These are phyloP conservation scores for Pseudocercospora macadamiae DNA, from an alignment of 2,329 filamentous ascomycete species.

Conservation along the genomic window DNA sequence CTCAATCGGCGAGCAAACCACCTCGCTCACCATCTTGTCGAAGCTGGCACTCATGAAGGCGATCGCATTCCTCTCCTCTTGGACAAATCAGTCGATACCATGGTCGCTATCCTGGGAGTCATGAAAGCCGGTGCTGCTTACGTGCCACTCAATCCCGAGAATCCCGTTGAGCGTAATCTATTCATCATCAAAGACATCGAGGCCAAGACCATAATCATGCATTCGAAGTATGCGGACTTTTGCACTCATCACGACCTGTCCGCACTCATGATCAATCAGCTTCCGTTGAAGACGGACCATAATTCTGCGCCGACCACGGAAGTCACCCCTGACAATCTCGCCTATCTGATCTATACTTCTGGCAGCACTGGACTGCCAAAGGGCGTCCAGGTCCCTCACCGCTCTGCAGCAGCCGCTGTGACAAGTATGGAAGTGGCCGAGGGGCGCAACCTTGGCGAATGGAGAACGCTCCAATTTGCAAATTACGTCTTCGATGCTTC, in stretches of 20 bases:
- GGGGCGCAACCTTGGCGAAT: background rate
- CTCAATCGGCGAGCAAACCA: slow-evolving; percentile 67
- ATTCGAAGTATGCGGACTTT: background rate
- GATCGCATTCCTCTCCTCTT: background rate
- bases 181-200: slow-evolving; percentile 8
- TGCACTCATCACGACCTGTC: background rate
- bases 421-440: background rate
- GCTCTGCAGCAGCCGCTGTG: slow-evolving; percentile 11
- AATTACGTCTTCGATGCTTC: slow-evolving; percentile 24
- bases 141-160: slow-evolving; percentile 8
- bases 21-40: slow-evolving; percentile 60
- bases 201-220: background rate
- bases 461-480: slow-evolving; percentile 20
- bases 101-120: background rate
- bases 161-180: slow-evolving; percentile 10
- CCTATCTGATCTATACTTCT: slow-evolving; percentile 22
- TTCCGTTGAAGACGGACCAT: background rate
- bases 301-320: background rate
- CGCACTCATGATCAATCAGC: background rate
- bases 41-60: slow-evolving; percentile 38
- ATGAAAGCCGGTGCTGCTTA: slow-evolving; percentile 8
- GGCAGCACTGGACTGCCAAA: slow-evolving; percentile 22
- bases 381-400: slow-evolving; percentile 20
- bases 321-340: background rate
- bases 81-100: background rate